Evolutionary conservation across 78 protist species (phyloP).

Genomic region (Dictyostelium firmibasis): DNA sequence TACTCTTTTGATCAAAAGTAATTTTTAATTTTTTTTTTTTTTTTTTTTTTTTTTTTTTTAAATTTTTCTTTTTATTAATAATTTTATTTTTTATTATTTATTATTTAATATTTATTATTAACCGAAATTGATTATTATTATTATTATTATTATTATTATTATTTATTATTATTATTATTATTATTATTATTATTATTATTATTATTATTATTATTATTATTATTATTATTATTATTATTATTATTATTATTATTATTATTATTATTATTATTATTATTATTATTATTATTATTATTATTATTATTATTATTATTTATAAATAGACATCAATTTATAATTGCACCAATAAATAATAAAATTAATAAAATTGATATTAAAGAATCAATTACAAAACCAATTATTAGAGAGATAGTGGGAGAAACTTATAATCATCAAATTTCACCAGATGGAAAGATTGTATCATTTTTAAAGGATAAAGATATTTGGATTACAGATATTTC

Average conservation of each 20-base stretch:
- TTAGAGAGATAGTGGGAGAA: neutral
- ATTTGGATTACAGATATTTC: slow-evolving; percentile 59
- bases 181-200: too few relatives aligned
- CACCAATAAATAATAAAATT: slow-evolving; percentile 16
- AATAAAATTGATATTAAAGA: slow-evolving; percentile 9
- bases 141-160: too few relatives aligned
- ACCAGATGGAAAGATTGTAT: slow-evolving; percentile 23
- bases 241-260: too few relatives aligned
- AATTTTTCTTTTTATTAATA: neutral
- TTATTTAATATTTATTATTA: too few relatives aligned
- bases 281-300: too few relatives aligned
- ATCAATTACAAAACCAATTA: neutral
- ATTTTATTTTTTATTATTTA: neutral
- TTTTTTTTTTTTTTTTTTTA: neutral
- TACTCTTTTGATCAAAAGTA: slow-evolving; percentile 14
- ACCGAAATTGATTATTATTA: too few relatives aligned
- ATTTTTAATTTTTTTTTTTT: neutral
- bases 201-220: too few relatives aligned
- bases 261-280: too few relatives aligned
- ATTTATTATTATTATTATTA: too few relatives aligned
- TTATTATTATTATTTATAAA: neutral
- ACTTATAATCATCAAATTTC: slow-evolving; percentile 40
- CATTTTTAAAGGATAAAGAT: slow-evolving; percentile 40
- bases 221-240: too few relatives aligned
- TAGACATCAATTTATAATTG: slow-evolving; percentile 15